Conservation (phyloP, 2,329 filamentous ascomycete genomes). For the Arthroderma uncinatum region DNA sequence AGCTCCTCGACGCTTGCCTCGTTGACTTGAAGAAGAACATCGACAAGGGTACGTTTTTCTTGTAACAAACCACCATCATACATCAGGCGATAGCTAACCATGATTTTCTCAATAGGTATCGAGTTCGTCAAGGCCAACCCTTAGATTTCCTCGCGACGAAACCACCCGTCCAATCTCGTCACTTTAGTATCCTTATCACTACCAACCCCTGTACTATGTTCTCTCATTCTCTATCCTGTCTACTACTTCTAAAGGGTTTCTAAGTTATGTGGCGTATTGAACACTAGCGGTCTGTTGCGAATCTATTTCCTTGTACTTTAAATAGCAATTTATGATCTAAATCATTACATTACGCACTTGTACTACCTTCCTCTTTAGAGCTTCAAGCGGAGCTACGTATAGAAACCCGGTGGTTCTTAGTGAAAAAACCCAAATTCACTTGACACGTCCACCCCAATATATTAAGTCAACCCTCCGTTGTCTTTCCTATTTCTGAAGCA, state of each 20-base stretch:
- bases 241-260: not conserved
- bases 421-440: not conserved
- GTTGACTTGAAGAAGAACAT: constrained; percentile 66
- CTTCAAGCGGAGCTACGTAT: not conserved
- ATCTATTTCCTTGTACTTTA: not conserved
- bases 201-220: not conserved
- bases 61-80: not conserved
- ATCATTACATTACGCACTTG: not conserved
- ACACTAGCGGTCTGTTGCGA: not conserved
- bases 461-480: not conserved
- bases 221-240: not conserved
- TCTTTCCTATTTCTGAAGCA: not conserved
- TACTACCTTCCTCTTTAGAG: no score
- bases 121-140: constrained; percentile 52
- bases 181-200: not conserved
- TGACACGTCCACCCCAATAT: not conserved
- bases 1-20: constrained; percentile 75
- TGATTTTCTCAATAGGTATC: constrained; percentile 30
- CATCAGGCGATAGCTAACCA: not conserved
- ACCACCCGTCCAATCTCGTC: not conserved
- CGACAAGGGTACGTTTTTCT: constrained; percentile 58
- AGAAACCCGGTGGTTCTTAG: not conserved
- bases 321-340: not conserved
- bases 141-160: constrained; percentile 23
- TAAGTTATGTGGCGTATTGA: constrained; percentile 1